Percentiles rank a stretch among this genome's conserved stretches.
Conservation (phyloP, 2,329 filamentous ascomycete genomes). For the Penicillium sp. region DNA sequence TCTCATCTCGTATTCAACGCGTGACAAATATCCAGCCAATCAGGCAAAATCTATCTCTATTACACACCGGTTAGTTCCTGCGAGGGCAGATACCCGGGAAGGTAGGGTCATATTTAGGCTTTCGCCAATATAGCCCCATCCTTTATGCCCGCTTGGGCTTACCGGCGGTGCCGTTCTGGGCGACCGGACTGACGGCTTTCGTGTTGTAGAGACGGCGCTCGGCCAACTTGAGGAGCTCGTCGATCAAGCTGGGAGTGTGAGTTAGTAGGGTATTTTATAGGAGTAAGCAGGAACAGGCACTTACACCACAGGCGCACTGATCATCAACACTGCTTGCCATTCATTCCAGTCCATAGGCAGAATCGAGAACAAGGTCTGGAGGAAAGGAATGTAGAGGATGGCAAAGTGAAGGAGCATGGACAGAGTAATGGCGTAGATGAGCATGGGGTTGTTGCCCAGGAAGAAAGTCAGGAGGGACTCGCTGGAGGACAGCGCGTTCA, state of each 20-base stretch:
- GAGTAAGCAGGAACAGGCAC: conserved; percentile 38
- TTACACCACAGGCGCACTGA: conserved; percentile 91
- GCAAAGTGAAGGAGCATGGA: conserved; percentile 95
- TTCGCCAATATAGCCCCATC: conserved; percentile 5
- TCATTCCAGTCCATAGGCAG: conserved; percentile 79
- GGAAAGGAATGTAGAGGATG: conserved; percentile 84
- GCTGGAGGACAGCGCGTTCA: conserved; percentile 94
- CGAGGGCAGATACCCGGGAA: not conserved
- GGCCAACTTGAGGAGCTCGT: conserved; percentile 76
- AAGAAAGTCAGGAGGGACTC: conserved; percentile 91
- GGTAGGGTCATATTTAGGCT: not conserved
- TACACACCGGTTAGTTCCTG: not conserved
- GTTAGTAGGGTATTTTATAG: conserved; percentile 1
- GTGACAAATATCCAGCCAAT: not conserved
- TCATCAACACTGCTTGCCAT: conserved; percentile 85
- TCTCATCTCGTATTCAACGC: not conserved
- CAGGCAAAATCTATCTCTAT: conserved; percentile 8
- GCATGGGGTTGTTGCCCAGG: conserved; percentile 98
- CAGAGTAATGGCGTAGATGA: conserved; percentile 88
- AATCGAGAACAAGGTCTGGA: conserved; percentile 88
- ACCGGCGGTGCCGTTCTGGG: conserved; percentile 29
- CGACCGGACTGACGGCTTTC: conserved; percentile 13
- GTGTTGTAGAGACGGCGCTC: conserved; percentile 64
- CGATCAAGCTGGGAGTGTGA: conserved; percentile 61
- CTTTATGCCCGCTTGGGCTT: conserved; percentile 39